Percentiles rank a stretch among this genome's conserved stretches.
These are phyloP conservation scores for Mycena kentingensis DNA, from an alignment of 768 basidiomycete genomes.

Conservation along the genomic window DNA sequence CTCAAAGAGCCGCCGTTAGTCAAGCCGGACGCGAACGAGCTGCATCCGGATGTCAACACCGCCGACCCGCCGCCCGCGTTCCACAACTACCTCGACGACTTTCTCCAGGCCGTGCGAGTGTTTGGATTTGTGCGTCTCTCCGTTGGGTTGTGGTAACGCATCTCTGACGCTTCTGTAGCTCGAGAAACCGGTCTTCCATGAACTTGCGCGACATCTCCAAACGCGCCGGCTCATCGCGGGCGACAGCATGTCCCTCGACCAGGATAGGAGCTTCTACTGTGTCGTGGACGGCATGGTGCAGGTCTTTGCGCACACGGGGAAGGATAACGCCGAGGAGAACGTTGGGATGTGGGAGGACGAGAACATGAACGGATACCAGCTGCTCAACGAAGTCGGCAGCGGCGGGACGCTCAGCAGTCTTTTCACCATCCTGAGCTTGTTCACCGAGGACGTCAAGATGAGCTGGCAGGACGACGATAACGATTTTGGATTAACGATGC, in stretches of 20 bases:
- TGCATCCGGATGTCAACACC: conserved; percentile 90
- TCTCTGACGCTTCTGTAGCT: conserved; percentile 36
- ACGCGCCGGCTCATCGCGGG: conserved; percentile 95
- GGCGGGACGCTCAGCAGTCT: conserved; percentile 95
- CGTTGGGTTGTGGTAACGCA: background rate
- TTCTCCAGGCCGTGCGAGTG: conserved; percentile 92
- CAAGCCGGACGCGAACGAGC: conserved; percentile 81
- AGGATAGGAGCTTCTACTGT: conserved; percentile 96
- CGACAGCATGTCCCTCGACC: conserved; percentile 87
- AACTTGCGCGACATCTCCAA: conserved; percentile 93
- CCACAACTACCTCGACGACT: conserved; percentile 97
- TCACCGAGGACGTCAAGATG: conserved; percentile 92
- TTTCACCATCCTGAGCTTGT: conserved; percentile 94
- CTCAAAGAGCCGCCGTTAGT: conserved; percentile 80
- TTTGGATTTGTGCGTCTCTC: conserved; percentile 79
- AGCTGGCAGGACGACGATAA: conserved; percentile 80
- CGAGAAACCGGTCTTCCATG: conserved; percentile 98
- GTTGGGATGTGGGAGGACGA: conserved; percentile 76
- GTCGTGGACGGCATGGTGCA: conserved; percentile 98
- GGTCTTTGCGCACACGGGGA: conserved; percentile 78
- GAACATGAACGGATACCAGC: conserved; percentile 92
- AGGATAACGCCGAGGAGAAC: conserved; percentile 44
- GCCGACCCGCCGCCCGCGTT: conserved; percentile 71
- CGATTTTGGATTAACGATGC: conserved; percentile 28
- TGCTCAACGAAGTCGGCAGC: conserved; percentile 93